Evolutionary conservation across 177 flowering plant species (phyloP).

Genomic region (Vitis hybrid): DNA sequence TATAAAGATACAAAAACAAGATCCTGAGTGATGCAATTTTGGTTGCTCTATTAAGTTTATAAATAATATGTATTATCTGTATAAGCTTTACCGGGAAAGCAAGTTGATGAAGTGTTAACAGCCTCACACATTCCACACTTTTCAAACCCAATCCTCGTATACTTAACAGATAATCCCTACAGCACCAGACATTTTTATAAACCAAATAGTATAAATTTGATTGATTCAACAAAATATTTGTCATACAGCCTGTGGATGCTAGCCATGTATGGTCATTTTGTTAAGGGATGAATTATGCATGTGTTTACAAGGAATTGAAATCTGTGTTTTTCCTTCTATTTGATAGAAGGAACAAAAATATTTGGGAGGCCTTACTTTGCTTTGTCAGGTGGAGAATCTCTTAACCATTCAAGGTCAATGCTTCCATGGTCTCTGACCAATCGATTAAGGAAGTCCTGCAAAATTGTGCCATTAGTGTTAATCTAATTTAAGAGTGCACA

Average conservation of each 20-base stretch:
- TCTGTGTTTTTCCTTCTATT: no score
- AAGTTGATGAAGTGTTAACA: conserved; percentile 79
- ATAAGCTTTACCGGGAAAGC: conserved; percentile 84
- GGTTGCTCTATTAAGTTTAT: neutral
- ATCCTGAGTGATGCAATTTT: neutral
- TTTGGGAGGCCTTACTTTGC: conserved; percentile 49
- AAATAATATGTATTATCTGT: neutral
- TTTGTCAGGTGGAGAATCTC: conserved; percentile 68
- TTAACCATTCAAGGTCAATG: conserved; percentile 73
- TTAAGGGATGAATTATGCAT: no score
- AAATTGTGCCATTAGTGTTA: neutral
- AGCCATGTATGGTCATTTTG: no score
- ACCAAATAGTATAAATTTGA: no score
- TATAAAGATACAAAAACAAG: conserved; percentile 7
- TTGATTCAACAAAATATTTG: neutral
- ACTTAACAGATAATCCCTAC: conserved; percentile 82
- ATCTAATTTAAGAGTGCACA: neutral
- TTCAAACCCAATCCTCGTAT: conserved; percentile 85
- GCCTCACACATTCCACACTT: conserved; percentile 93
- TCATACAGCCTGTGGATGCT: neutral
- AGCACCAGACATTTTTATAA: neutral
- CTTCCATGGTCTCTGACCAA: conserved; percentile 59
- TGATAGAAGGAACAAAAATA: neutral
- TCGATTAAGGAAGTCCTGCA: conserved; percentile 64
- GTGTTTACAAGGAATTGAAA: neutral